Percentiles rank a stretch among this genome's conserved stretches.
phyloP scores from a whole-genome alignment of 306 rosid species.

The Inga leiocalycina region DNA sequence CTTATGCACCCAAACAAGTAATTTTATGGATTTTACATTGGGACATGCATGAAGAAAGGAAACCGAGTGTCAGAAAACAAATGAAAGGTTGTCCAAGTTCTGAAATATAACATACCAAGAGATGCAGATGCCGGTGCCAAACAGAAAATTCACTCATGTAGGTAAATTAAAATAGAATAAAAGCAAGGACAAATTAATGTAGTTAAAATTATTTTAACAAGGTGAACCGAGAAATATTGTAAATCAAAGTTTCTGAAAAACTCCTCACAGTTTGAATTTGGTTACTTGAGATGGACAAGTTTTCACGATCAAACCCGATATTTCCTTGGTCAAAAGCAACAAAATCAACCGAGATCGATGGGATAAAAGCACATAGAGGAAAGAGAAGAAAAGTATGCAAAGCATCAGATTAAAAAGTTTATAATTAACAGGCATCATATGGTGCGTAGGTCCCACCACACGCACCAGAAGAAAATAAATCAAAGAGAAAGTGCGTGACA shows the following conservation, averaged over 20 bases:
- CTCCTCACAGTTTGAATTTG: background rate
- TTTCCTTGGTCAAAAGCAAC: background rate
- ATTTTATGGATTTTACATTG: conserved; percentile 12
- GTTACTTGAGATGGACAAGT: background rate
- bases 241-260: background rate
- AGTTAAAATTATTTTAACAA: background rate
- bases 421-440: background rate
- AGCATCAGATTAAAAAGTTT: background rate
- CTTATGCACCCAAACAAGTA: conserved; percentile 29
- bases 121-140: background rate
- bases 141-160: background rate
- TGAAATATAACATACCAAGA: background rate
- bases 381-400: background rate
- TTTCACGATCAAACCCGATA: background rate
- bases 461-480: background rate
- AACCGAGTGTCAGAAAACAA: background rate
- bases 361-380: background rate
- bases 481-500: conserved; percentile 32
- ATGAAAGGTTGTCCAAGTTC: background rate
- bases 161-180: background rate
- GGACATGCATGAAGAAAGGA: background rate
- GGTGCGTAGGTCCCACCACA: background rate
- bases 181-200: background rate
- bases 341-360: background rate
- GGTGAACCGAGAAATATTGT: background rate